These are phyloP conservation scores for Hymenoscyphus fraxineus DNA, from an alignment of 2,329 filamentous ascomycete genomes.

Conservation along the genomic window DNA sequence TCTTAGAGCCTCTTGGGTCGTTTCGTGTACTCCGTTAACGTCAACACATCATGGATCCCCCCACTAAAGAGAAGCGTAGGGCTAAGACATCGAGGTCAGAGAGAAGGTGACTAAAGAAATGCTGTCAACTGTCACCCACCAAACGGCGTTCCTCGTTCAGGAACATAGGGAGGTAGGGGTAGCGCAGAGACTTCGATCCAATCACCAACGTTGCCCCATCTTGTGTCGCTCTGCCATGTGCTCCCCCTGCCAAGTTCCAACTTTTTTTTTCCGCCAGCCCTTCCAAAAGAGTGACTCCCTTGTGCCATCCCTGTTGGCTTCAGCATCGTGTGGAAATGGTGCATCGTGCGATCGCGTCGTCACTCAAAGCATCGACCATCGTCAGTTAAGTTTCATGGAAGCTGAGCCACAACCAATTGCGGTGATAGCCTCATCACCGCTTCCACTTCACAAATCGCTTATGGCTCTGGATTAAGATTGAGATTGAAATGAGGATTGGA, in stretches of 20 bases:
- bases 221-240: background rate
- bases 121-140: background rate
- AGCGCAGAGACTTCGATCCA: background rate
- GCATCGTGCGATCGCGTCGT: background rate
- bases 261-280: background rate
- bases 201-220: background rate
- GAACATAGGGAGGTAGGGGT: background rate
- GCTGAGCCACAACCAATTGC: background rate
- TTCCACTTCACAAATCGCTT: background rate
- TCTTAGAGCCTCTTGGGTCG: too few relatives aligned
- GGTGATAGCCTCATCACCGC: background rate
- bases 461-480: too few relatives aligned
- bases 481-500: background rate
- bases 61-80: background rate
- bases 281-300: too few relatives aligned
- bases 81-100: background rate
- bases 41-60: too few relatives aligned
- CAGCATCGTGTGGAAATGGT: background rate
- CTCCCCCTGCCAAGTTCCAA: slow-evolving; percentile 1
- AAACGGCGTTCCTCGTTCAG: background rate
- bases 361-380: background rate
- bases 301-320: too few relatives aligned
- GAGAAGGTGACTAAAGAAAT: background rate
- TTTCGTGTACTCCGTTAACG: too few relatives aligned
- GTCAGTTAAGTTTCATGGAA: background rate